Conservation (phyloP, 192 early-diverging fungal species). For the Glomus cerebriforme region DNA sequence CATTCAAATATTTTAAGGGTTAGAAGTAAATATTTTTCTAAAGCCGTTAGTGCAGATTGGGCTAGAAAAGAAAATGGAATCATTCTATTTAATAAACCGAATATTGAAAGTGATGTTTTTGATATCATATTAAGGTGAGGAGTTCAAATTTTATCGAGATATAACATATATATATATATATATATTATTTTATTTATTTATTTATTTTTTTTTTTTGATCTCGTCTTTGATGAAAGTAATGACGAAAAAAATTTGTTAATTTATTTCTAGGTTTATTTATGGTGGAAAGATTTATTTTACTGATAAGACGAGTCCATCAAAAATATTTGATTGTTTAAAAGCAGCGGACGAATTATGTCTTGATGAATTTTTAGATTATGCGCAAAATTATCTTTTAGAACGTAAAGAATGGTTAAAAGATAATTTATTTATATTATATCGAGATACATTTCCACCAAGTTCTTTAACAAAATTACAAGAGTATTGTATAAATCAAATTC, state of each 20-base stretch:
- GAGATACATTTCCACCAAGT: background rate
- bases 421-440: background rate
- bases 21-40: slow-evolving; percentile 13
- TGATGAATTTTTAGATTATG: slow-evolving; percentile 1
- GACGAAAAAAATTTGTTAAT: background rate
- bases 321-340: slow-evolving; percentile 17
- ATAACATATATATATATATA: too few relatives aligned
- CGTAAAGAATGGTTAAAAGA: slow-evolving; percentile 12
- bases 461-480: slow-evolving; percentile 23
- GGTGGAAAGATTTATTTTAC: background rate
- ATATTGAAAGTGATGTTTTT: slow-evolving; percentile 12
- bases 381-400: background rate
- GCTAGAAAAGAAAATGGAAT: slow-evolving; percentile 3
- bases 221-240: background rate
- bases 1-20: slow-evolving; percentile 15
- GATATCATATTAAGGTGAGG: slow-evolving; percentile 18
- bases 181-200: background rate
- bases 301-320: background rate
- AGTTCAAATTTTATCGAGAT: background rate
- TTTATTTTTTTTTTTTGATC: background rate
- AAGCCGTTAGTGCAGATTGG: slow-evolving; percentile 4
- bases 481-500: slow-evolving; percentile 11
- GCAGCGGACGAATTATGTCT: slow-evolving; percentile 15
- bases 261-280: slow-evolving; percentile 6
- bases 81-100: slow-evolving; percentile 9